Evolutionary conservation across 257 asterid species (phyloP).

Genomic region (Knoxia roxburghii): DNA sequence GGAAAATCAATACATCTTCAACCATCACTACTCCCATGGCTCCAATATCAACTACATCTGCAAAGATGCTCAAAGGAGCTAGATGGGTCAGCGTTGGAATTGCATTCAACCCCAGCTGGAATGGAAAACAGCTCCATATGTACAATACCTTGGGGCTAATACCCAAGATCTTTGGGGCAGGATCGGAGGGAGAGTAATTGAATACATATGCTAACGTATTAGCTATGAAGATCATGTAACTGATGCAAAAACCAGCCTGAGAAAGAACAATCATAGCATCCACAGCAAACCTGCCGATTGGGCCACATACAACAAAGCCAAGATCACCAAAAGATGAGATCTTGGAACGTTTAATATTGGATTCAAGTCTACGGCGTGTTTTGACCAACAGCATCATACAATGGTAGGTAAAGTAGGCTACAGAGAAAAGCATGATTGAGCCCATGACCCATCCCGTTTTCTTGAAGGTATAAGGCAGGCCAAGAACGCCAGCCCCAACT

Average conservation of each 20-base stretch:
- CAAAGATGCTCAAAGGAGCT: constrained; percentile 85
- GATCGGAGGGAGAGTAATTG: constrained; percentile 28
- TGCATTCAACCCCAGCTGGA: constrained; percentile 77
- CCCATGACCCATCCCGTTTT: constrained; percentile 81
- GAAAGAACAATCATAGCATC: constrained; percentile 74
- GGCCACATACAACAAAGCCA: constrained; percentile 71
- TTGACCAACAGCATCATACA: constrained; percentile 76
- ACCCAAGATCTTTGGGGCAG: constrained; percentile 40
- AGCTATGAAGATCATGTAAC: constrained; percentile 67
- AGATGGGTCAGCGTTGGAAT: constrained; percentile 64
- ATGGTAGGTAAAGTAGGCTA: constrained; percentile 61
- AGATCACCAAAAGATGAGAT: constrained; percentile 78
- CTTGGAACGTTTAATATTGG: constrained; percentile 26
- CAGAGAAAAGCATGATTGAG: constrained; percentile 44
- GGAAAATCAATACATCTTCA: constrained; percentile 51
- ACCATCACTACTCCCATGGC: constrained; percentile 86
- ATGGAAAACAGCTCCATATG: constrained; percentile 77
- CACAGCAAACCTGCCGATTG: constrained; percentile 61
- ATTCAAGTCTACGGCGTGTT: constrained; percentile 52
- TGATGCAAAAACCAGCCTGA: constrained; percentile 79
- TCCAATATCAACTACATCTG: constrained; percentile 69
- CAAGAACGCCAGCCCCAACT: constrained; percentile 91
- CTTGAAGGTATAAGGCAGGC: constrained; percentile 86
- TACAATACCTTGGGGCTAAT: constrained; percentile 46
- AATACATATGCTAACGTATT: constrained; percentile 58